These are phyloP conservation scores for Cymodocea nodosa DNA, from an alignment of 116 monocot genomes.

Conservation along the genomic window DNA sequence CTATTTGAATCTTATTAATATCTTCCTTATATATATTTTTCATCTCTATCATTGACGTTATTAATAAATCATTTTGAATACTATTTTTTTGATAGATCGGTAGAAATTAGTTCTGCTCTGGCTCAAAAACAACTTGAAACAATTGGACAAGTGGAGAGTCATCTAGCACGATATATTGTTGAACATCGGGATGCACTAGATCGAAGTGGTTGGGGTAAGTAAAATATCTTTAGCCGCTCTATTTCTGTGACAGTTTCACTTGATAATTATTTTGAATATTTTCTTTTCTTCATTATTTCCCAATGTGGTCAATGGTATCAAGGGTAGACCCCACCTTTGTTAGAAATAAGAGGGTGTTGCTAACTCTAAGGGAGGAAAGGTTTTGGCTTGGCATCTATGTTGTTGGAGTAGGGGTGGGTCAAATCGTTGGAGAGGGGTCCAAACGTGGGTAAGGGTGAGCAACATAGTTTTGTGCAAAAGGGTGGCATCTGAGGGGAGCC, in stretches of 20 bases:
- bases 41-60: neutral
- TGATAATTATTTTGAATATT: neutral
- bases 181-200: slow-evolving; percentile 90
- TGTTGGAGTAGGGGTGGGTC: too few species aligned
- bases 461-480: too few species aligned
- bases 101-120: slow-evolving; percentile 86
- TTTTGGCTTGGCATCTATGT: too few species aligned
- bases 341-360: too few species aligned
- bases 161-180: slow-evolving; percentile 66
- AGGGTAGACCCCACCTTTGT: too few species aligned
- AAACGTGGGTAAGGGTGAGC: too few species aligned
- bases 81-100: slow-evolving; percentile 40
- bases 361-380: too few species aligned
- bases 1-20: neutral
- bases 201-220: slow-evolving; percentile 86
- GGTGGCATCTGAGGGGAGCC: too few species aligned
- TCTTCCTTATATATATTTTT: neutral
- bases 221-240: neutral
- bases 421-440: too few species aligned
- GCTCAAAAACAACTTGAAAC: slow-evolving; percentile 83
- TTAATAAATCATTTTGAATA: neutral
- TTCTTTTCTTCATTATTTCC: too few species aligned
- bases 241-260: neutral
- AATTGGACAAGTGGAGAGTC: slow-evolving; percentile 75
- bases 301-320: too few species aligned